A percentile compares a stretch with the other conserved stretches of the same genome.
phyloP scores from a whole-genome alignment of 352 stramenopile species.

The Thraustochytrium striatum region DNA sequence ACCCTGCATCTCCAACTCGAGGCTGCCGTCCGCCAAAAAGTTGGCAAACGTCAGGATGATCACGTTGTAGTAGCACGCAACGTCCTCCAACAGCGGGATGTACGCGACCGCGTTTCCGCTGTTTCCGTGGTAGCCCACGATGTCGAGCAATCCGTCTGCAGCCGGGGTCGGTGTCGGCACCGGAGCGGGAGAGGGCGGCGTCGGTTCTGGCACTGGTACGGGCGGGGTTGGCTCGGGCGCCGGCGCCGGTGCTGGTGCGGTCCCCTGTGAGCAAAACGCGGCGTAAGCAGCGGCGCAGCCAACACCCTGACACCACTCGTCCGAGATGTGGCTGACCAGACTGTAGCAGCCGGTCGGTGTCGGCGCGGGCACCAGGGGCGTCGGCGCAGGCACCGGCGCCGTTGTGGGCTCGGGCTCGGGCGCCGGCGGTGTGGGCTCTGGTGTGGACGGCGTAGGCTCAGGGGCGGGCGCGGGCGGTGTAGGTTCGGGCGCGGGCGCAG shows the following conservation, averaged over 20 bases:
- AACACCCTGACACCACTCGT: neutral
- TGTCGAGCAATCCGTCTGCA: neutral
- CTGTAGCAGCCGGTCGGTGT: neutral
- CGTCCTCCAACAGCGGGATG: neutral
- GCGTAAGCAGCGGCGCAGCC: conserved; percentile 4
- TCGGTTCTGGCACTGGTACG: neutral
- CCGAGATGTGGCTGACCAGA: neutral
- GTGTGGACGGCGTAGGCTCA: neutral
- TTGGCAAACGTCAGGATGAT: neutral
- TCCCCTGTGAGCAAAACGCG: neutral
- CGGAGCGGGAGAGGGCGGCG: neutral
- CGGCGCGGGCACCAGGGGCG: neutral
- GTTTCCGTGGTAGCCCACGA: neutral
- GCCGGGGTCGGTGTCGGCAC: neutral
- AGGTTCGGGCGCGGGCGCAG: neutral
- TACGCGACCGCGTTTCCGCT: neutral
- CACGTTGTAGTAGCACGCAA: neutral
- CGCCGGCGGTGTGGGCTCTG: neutral
- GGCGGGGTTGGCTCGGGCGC: neutral
- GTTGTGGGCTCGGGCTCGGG: neutral
- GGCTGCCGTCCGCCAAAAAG: neutral
- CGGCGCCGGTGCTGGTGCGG: neutral
- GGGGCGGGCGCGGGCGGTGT: neutral
- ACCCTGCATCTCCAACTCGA: neutral
- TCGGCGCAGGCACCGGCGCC: neutral